These are phyloP conservation scores for Dictyostelium purpureum DNA, from an alignment of 78 protist species.

Conservation along the genomic window DNA sequence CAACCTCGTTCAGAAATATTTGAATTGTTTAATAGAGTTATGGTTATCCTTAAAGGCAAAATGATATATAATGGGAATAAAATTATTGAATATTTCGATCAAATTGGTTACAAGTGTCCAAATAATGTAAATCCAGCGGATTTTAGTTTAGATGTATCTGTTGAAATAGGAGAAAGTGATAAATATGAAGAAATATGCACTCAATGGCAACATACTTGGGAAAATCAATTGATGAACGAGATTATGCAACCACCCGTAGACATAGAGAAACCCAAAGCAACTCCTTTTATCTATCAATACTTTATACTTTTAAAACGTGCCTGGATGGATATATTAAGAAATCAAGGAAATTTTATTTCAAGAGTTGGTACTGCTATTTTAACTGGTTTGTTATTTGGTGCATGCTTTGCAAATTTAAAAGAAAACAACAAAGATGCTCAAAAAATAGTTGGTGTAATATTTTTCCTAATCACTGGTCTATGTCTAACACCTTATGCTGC, in stretches of 20 bases:
- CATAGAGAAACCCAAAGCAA: neutral
- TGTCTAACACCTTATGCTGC: slow-evolving; percentile 28
- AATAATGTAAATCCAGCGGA: slow-evolving; percentile 58
- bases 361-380: slow-evolving; percentile 10
- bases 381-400: slow-evolving; percentile 47
- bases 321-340: slow-evolving; percentile 18
- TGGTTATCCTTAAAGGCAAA: slow-evolving; percentile 44
- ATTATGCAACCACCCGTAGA: neutral
- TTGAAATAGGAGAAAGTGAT: slow-evolving; percentile 21
- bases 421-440: neutral
- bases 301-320: neutral
- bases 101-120: slow-evolving; percentile 35
- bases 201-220: neutral
- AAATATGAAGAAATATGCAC: slow-evolving; percentile 17
- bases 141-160: slow-evolving; percentile 29
- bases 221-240: neutral
- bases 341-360: slow-evolving; percentile 23
- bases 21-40: slow-evolving; percentile 14
- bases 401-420: slow-evolving; percentile 35
- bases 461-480: slow-evolving; percentile 25
- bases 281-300: neutral
- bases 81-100: slow-evolving; percentile 6
- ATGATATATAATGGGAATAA: slow-evolving; percentile 34
- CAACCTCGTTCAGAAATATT: slow-evolving; percentile 86
- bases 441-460: slow-evolving; percentile 35